Evolutionary conservation across 164 flowering plant genomes (phyloP).

Genomic region (Euptelea pleiosperma): DNA sequence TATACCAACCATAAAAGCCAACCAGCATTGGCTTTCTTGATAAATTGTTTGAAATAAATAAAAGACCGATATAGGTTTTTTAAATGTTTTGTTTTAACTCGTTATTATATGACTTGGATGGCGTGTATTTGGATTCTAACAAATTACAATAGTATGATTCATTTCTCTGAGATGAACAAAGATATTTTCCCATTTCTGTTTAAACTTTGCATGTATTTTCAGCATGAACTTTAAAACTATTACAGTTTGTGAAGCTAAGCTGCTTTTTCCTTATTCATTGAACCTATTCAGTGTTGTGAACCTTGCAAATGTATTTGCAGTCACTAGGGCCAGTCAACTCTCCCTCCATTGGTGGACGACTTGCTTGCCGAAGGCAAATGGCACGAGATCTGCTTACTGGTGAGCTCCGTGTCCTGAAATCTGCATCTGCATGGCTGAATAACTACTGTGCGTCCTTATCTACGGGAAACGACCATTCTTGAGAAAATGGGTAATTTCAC

Average conservation of each 20-base stretch:
- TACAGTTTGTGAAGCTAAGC: not conserved
- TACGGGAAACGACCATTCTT: not conserved
- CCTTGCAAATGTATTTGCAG: conserved; percentile 23
- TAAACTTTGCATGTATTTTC: not conserved
- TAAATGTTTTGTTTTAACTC: not conserved
- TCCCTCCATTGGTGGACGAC: conserved; percentile 11
- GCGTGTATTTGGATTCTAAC: not conserved
- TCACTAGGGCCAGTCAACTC: conserved; percentile 20
- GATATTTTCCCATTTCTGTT: not conserved
- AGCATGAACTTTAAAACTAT: not conserved
- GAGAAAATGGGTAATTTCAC: not conserved
- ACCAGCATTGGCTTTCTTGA: not conserved
- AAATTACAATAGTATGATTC: not conserved
- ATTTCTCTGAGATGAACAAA: not conserved
- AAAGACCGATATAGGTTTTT: not conserved
- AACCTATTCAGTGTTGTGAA: not conserved
- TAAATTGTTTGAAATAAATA: not conserved
- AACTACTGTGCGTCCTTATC: conserved; percentile 47
- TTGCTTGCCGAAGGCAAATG: conserved; percentile 44
- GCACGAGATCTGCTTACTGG: conserved; percentile 69
- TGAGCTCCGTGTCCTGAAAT: conserved; percentile 63
- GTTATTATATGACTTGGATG: not conserved
- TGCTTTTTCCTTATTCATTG: not conserved
- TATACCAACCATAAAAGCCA: not conserved
- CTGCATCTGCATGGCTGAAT: conserved; percentile 65